Conservation (phyloP, 495 filamentous ascomycete species). For the Talaromyces trachyspermus region DNA sequence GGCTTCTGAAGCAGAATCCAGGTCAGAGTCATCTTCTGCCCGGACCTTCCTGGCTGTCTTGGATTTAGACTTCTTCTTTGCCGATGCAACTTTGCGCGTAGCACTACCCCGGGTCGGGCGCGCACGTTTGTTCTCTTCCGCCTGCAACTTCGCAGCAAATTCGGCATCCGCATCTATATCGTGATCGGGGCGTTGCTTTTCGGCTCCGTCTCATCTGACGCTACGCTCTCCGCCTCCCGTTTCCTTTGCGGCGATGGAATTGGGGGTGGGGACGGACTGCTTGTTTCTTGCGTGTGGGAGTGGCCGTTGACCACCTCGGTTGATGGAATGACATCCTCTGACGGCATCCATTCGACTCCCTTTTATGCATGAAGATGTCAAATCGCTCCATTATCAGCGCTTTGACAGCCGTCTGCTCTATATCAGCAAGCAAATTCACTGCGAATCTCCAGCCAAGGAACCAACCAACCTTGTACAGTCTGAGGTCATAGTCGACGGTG, state of each 20-base stretch:
- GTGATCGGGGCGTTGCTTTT: conserved; percentile 51
- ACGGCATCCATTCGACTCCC: conserved; percentile 23
- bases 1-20: conserved; percentile 53
- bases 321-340: conserved; percentile 2
- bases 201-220: conserved; percentile 37
- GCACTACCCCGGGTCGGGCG: conserved; percentile 63
- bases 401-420: conserved; percentile 65
- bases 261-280: conserved; percentile 41
- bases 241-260: conserved; percentile 47
- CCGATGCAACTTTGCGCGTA: conserved; percentile 47
- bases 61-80: conserved; percentile 56
- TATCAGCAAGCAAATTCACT: too few species aligned
- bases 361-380: conserved; percentile 60
- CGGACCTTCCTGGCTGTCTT: conserved; percentile 73
- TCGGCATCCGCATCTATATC: conserved; percentile 72
- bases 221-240: conserved; percentile 43
- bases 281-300: conserved; percentile 28
- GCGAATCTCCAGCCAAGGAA: background rate
- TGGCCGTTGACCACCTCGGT: conserved; percentile 37
- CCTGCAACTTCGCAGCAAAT: conserved; percentile 81
- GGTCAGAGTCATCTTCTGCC: conserved; percentile 72
- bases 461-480: conserved; percentile 65
- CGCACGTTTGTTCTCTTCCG: conserved; percentile 73
- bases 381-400: conserved; percentile 82
- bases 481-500: conserved; percentile 71